phyloP scores from a whole-genome alignment of 371 early-diverging fungal genomes.

The Synchytrium microbalum region DNA sequence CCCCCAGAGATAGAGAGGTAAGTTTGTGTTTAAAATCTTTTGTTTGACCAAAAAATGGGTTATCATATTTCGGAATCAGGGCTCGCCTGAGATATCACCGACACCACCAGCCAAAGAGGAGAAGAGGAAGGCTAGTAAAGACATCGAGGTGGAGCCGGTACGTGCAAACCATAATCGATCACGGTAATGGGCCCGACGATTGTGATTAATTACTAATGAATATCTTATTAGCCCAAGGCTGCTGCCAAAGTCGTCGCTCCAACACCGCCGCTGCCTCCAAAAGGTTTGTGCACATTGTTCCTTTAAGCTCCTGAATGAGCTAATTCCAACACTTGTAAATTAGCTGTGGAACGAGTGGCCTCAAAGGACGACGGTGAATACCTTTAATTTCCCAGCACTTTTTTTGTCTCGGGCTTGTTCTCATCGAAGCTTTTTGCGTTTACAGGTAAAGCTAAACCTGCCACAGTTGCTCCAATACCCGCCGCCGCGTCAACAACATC shows the following conservation, averaged over 20 bases:
- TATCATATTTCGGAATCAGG: too few relatives aligned
- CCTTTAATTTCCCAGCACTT: neutral
- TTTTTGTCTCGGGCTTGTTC: neutral
- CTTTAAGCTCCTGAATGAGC: too few relatives aligned
- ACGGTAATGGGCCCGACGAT: too few relatives aligned
- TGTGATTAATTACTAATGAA: too few relatives aligned
- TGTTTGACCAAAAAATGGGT: too few relatives aligned
- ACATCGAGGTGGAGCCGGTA: neutral
- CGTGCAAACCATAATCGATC: too few relatives aligned
- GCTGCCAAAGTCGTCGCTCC: too few relatives aligned
- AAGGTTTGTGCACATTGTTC: too few relatives aligned
- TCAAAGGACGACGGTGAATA: neutral
- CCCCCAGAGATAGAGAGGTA: constrained; percentile 23
- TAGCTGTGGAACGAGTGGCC: neutral
- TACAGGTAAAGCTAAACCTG: neutral
- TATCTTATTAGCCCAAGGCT: too few relatives aligned
- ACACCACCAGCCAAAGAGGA: neutral
- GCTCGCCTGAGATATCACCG: neutral
- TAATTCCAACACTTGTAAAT: too few relatives aligned
- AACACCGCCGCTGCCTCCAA: too few relatives aligned
- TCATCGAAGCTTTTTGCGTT: neutral
- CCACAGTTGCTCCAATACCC: neutral
- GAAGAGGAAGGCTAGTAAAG: neutral
- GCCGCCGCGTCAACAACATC: neutral
- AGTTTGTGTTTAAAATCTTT: neutral